These are phyloP conservation scores for Bromus sterilis DNA, from an alignment of 176 grass and related monocot genomes.

Conservation along the genomic window DNA sequence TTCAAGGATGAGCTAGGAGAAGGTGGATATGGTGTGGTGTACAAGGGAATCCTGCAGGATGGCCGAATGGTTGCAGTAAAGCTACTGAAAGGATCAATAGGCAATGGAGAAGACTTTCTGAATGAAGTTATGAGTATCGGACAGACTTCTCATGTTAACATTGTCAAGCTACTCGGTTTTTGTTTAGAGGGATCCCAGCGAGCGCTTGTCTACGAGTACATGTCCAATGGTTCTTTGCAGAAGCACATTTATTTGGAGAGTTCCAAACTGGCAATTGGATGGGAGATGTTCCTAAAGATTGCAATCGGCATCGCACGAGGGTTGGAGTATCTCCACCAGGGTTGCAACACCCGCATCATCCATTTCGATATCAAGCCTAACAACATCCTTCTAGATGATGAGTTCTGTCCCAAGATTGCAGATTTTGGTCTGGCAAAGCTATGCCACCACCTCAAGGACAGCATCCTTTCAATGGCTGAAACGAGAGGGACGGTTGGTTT, in stretches of 20 bases:
- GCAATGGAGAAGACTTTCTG: constrained; percentile 39
- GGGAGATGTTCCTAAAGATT: constrained; percentile 50
- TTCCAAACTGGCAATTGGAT: background rate
- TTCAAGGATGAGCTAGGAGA: constrained; percentile 45
- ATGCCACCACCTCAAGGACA: constrained; percentile 25
- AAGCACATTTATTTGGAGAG: constrained; percentile 40
- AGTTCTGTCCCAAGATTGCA: constrained; percentile 47
- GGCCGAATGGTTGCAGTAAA: constrained; percentile 42
- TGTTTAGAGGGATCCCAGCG: constrained; percentile 34
- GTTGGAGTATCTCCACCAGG: constrained; percentile 43
- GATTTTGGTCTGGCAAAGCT: constrained; percentile 70
- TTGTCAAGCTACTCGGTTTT: constrained; percentile 41
- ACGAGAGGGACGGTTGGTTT: constrained; percentile 51
- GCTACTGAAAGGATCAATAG: constrained; percentile 23
- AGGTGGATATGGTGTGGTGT: constrained; percentile 57
- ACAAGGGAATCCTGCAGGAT: constrained; percentile 30
- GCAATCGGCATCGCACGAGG: constrained; percentile 33
- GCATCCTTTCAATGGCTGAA: constrained; percentile 38
- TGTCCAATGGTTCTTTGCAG: constrained; percentile 56
- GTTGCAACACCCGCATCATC: constrained; percentile 47
- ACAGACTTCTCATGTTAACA: constrained; percentile 50
- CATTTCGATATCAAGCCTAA: constrained; percentile 73
- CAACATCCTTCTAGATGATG: constrained; percentile 42
- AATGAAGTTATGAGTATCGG: constrained; percentile 51
- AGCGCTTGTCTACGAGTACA: constrained; percentile 51